Evolutionary conservation across 2,329 filamentous ascomycete genomes (phyloP).

Genomic region (Sclerotiophoma versabilis): DNA sequence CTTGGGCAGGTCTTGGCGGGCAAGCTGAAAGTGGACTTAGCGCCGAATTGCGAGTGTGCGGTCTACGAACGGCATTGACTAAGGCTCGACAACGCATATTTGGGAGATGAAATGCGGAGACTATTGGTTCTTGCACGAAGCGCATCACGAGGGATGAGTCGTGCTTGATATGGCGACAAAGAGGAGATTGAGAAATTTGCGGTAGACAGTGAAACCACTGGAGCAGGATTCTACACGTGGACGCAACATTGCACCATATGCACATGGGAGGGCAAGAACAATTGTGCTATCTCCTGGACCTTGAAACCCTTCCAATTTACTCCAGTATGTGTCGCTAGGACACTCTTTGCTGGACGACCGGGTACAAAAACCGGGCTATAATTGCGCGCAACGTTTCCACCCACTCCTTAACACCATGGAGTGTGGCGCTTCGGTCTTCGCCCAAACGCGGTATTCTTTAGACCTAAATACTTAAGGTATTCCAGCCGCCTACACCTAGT

Average conservation of each 20-base stretch:
- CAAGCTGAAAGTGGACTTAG: constrained; percentile 2
- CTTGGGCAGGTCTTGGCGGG: constrained; percentile 3
- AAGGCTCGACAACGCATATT: background rate
- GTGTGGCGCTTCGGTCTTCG: background rate
- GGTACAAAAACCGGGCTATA: background rate
- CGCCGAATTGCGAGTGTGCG: background rate
- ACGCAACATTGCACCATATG: background rate
- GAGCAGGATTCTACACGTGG: background rate
- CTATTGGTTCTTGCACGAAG: background rate
- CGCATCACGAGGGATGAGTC: background rate
- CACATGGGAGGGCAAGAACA: background rate
- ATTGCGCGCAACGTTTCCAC: background rate
- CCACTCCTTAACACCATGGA: background rate
- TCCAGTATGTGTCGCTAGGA: background rate
- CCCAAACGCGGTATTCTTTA: background rate
- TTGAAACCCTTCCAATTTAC: background rate
- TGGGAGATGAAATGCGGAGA: background rate
- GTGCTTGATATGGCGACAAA: background rate
- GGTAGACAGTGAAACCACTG: background rate
- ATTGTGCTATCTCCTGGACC: background rate
- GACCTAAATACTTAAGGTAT: background rate
- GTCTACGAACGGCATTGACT: background rate
- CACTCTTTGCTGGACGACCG: background rate
- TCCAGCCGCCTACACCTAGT: background rate
- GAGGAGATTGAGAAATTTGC: background rate